Percentiles rank a stretch among this genome's conserved stretches.
Conservation (phyloP, 73 alveolate genomes). For the Paramecium caudatum region DNA sequence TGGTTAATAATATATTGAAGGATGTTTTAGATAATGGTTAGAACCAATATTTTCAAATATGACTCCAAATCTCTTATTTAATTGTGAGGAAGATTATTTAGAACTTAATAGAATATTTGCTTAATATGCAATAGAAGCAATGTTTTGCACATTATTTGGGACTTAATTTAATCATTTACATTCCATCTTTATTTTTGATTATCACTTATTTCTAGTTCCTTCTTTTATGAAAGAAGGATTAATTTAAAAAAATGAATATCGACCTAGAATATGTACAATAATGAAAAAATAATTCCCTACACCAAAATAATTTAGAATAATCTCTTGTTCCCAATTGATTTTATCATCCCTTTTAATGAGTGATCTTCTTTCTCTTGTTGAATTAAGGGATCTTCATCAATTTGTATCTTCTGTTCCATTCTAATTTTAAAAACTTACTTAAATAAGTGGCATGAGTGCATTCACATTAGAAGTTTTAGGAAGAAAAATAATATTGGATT, state of each 20-base stretch:
- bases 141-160: slow-evolving; percentile 8
- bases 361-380: slow-evolving; percentile 44
- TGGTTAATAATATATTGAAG: not conserved
- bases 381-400: slow-evolving; percentile 1
- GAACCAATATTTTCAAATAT: slow-evolving; percentile 45
- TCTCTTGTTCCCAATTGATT: not conserved
- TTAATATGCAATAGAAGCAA: not conserved
- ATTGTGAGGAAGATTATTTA: slow-evolving; percentile 1
- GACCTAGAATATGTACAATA: slow-evolving; percentile 37
- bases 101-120: slow-evolving; percentile 25
- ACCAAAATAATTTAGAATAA: slow-evolving; percentile 10
- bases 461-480: not conserved
- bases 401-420: slow-evolving; percentile 2
- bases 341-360: slow-evolving; percentile 31
- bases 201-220: slow-evolving; percentile 34
- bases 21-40: not conserved
- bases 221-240: not conserved
- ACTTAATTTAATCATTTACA: slow-evolving; percentile 29
- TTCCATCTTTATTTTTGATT: slow-evolving; percentile 32
- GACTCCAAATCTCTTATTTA: not conserved
- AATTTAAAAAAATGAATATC: slow-evolving; percentile 22
- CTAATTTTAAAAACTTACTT: not conserved
- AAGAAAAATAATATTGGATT: slow-evolving; percentile 22
- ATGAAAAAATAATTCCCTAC: slow-evolving; percentile 25
- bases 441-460: slow-evolving; percentile 35